Percentiles rank a stretch among this genome's conserved stretches.
These are phyloP conservation scores for Pyrenochaeta sp. DNA, from an alignment of 2,329 filamentous ascomycete species.

Conservation along the genomic window DNA sequence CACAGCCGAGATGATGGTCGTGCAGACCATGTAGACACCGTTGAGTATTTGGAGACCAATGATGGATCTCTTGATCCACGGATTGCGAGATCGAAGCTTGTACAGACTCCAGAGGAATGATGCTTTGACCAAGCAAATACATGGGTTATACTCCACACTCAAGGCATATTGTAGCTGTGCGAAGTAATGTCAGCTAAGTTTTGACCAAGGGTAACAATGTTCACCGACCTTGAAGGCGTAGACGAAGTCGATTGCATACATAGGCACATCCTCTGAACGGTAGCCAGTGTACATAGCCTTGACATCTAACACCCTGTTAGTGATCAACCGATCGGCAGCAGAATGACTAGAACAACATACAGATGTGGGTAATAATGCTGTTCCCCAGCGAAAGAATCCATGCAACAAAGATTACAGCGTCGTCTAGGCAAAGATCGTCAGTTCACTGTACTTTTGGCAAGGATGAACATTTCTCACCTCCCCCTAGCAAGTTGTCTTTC, in stretches of 20 bases:
- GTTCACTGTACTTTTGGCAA: background rate
- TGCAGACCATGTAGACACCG: conserved; percentile 17
- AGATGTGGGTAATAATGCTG: conserved; percentile 22
- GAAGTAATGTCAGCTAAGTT: background rate
- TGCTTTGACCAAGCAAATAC: conserved; percentile 25
- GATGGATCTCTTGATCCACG: conserved; percentile 19
- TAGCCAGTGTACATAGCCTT: conserved; percentile 22
- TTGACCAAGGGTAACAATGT: background rate
- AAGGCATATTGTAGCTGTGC: conserved; percentile 22
- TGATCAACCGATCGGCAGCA: background rate
- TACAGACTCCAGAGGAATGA: conserved; percentile 32
- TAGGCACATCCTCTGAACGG: conserved; percentile 19
- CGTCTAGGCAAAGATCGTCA: conserved; percentile 10
- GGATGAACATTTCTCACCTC: conserved; percentile 15
- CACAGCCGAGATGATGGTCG: conserved; percentile 14
- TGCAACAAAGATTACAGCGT: conserved; percentile 14
- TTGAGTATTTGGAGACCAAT: conserved; percentile 27
- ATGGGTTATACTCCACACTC: conserved; percentile 25
- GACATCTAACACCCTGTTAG: conserved; percentile 8
- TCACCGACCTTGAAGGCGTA: conserved; percentile 14
- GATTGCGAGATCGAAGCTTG: conserved; percentile 24
- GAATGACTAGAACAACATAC: conserved; percentile 10
- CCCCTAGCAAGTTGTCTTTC: conserved; percentile 19
- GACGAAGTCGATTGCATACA: conserved; percentile 10
- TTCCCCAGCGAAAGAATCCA: conserved; percentile 16